Base-by-base conservation (phyloP, 2,329 filamentous ascomycete species). In the Shiraia sp. region DNA sequence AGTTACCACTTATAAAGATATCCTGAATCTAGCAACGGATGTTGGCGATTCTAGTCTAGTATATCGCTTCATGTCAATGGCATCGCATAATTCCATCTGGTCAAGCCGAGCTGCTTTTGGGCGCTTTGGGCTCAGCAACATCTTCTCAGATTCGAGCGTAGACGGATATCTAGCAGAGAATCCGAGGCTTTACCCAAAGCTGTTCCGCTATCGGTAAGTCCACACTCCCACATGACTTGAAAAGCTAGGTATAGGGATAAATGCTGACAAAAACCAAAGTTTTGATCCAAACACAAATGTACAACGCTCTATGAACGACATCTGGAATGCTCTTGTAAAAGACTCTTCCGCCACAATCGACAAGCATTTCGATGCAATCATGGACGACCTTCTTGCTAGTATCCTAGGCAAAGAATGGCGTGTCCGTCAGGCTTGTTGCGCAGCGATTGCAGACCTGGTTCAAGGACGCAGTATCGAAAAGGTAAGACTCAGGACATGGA, bases 31-130 rank as follows among this genome's bases (percentile, higher is more conserved):
- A 33, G 93, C 93, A n/a, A 89, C 92, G 30, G 93, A 99, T 71
- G 91, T 96, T 24, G 93, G 93, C 9, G 92, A 99, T 60, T 92
- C 93, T 44, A 91, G 88, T 55, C 76, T 99, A n/a, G 88, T 97
- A 1, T 99, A 99, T 74, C 90, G 91, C 47, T 97, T 99, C 72
- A 99, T 99, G 93, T 92, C 91, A 0, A 79, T 99, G 54, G 93
- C 93, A 2, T 90, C 90, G 2, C 96, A 96, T 61, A 95, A 95
- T 33, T 90, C 91, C 1, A 95, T 95, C 12, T 99, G 93, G 93
- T 92, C 90, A 1, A 95, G 90, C n/a, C 83, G 93, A 36, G 95
- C 93, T 1, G 93, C 93, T 0, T 97, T 99, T 70, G 93, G 93
- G 2, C 82, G 90, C 9, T 96, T 97, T 54, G 93, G 93, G 0